phyloP scores from a whole-genome alignment of 2,329 filamentous ascomycete species.

The Neonectria coccinea region DNA sequence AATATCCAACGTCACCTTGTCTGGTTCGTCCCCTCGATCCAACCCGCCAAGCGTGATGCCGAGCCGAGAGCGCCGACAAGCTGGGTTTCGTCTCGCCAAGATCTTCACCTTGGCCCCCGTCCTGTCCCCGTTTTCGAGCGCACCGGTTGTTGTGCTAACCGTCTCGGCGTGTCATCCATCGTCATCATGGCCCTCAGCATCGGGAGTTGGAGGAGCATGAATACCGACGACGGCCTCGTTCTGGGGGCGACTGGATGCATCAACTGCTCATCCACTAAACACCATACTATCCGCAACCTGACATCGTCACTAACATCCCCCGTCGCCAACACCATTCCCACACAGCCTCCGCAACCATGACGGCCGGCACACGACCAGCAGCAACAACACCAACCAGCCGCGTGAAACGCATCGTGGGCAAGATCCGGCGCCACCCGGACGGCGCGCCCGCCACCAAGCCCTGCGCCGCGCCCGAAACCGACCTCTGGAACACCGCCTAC shows the following conservation, averaged over 20 bases:
- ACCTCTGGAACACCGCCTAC: constrained; percentile 53
- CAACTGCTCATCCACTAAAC: background rate
- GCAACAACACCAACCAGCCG: constrained; percentile 24
- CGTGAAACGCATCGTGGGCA: constrained; percentile 41
- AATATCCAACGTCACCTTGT: constrained; percentile 8
- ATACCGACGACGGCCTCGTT: background rate
- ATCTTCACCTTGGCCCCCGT: background rate
- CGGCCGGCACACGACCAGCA: constrained; percentile 29
- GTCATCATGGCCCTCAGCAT: background rate
- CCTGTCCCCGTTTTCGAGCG: background rate
- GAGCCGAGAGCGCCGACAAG: constrained; percentile 3
- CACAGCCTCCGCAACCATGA: constrained; percentile 30
- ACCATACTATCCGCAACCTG: background rate
- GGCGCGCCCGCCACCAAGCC: constrained; percentile 22
- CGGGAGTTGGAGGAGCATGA: background rate
- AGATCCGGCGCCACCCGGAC: constrained; percentile 36
- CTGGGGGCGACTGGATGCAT: background rate
- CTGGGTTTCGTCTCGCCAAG: background rate
- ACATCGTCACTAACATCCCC: background rate
- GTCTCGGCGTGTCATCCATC: background rate
- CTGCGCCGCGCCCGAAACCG: constrained; percentile 33
- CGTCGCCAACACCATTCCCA: constrained; percentile 8
- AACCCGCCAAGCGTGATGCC: background rate
- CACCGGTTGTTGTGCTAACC: background rate
- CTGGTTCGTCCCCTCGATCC: background rate